Conservation (phyloP, 208 protist genomes). For the Tritrichomonas musculus region DNA sequence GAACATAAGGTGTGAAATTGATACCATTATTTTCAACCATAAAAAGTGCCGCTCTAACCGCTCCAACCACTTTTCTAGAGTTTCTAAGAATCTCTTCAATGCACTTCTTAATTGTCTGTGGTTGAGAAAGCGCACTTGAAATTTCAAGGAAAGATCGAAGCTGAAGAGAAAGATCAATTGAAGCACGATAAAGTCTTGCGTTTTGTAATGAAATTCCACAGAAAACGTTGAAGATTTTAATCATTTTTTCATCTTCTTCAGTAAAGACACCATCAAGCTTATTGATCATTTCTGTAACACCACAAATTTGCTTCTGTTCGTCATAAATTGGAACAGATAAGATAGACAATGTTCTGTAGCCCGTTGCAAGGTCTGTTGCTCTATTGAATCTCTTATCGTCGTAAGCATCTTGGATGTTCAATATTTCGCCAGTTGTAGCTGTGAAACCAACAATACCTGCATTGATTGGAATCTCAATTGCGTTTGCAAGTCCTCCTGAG, state of each 20-base stretch:
- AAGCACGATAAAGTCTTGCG: background rate
- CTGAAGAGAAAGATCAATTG: background rate
- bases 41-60: background rate
- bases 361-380: background rate
- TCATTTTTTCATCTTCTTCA: conserved; percentile 10
- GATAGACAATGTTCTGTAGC: background rate
- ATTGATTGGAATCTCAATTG: conserved; percentile 1
- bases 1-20: background rate
- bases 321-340: conserved; percentile 32
- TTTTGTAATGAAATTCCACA: background rate
- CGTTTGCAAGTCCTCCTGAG: background rate
- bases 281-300: conserved; percentile 51
- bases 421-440: background rate
- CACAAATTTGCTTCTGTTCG: conserved; percentile 39
- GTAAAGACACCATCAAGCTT: conserved; percentile 31
- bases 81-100: background rate
- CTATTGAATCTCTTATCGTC: background rate
- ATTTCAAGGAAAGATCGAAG: background rate
- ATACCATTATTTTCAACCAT: background rate
- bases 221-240: background rate
- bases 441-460: background rate
- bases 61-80: background rate
- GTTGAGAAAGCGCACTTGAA: background rate
- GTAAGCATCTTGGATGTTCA: background rate
- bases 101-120: background rate